A percentile compares a stretch with the other conserved stretches of the same genome.
Evolutionary conservation across 2,329 filamentous ascomycete genomes (phyloP).

Genomic region (Pseudogymnoascus sp.): DNA sequence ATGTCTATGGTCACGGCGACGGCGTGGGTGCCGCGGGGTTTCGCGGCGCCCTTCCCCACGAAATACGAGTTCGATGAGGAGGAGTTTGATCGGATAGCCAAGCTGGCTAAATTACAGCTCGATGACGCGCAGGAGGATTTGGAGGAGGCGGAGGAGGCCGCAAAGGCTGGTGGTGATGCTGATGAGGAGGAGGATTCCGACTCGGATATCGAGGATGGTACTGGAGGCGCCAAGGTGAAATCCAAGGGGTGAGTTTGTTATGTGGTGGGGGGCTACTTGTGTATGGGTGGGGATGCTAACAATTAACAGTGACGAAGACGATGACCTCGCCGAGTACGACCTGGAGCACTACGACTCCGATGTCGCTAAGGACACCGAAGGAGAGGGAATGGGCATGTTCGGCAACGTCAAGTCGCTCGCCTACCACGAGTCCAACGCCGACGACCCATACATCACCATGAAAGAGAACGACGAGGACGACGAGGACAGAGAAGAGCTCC

Average conservation of each 20-base stretch:
- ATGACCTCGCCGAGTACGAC: constrained; percentile 92
- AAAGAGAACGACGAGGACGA: constrained; percentile 57
- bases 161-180: constrained; percentile 23
- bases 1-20: constrained; percentile 50
- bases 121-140: constrained; percentile 88
- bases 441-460: constrained; percentile 94
- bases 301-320: constrained; percentile 50
- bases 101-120: constrained; percentile 52
- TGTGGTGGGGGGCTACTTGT: not conserved
- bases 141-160: constrained; percentile 41
- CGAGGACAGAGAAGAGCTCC: constrained; percentile 86
- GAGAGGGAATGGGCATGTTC: constrained; percentile 80
- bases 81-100: constrained; percentile 49
- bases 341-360: constrained; percentile 93
- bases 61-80: constrained; percentile 51
- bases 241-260: constrained; percentile 33
- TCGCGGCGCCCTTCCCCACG: constrained; percentile 48
- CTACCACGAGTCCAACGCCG: constrained; percentile 89
- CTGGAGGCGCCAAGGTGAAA: constrained; percentile 24
- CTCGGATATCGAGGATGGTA: constrained; percentile 22
- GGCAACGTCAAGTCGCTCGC: constrained; percentile 88
- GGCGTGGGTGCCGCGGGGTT: constrained; percentile 50
- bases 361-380: constrained; percentile 53
- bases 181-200: constrained; percentile 31
- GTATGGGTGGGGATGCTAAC: constrained; percentile 13